phyloP scores from a whole-genome alignment of 1,139 yeast species.

The Suhomyces maxii region DNA sequence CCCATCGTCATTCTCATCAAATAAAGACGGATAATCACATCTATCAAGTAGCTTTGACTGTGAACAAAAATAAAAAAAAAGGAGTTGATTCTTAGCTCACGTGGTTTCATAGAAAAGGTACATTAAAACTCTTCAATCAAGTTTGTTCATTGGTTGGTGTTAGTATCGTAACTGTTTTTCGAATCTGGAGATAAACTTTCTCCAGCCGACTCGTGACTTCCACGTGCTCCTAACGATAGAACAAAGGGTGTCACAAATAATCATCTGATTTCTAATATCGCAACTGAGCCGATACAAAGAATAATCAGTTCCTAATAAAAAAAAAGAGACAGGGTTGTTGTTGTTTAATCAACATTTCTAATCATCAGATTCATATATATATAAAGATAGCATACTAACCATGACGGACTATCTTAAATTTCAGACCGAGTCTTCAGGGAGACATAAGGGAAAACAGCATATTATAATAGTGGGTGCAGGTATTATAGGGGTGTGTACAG shows the following conservation, averaged over 20 bases:
- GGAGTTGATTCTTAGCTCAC: too few relatives aligned
- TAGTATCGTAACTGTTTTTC: too few relatives aligned
- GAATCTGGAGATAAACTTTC: too few relatives aligned
- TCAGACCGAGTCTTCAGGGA: slow-evolving; percentile 51
- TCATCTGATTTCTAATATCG: slow-evolving; percentile 7
- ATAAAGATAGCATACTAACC: background rate
- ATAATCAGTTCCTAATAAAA: too few relatives aligned
- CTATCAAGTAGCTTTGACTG: too few relatives aligned
- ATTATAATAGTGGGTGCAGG: slow-evolving; percentile 90
- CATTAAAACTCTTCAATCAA: too few relatives aligned
- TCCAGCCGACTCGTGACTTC: background rate
- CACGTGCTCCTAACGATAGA: background rate
- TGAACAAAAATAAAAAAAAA: too few relatives aligned
- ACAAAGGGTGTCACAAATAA: slow-evolving; percentile 2
- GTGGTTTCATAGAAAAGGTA: too few relatives aligned
- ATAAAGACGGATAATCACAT: too few relatives aligned
- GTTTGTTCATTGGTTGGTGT: too few relatives aligned
- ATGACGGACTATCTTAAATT: slow-evolving; percentile 42
- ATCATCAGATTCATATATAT: background rate
- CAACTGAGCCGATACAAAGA: background rate
- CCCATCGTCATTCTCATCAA: too few relatives aligned
- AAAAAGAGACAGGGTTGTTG: background rate
- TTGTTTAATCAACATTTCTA: background rate
- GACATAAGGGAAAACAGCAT: slow-evolving; percentile 62
- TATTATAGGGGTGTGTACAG: slow-evolving; percentile 93